Evolutionary conservation across 2,329 filamentous ascomycete genomes (phyloP).

Genomic region (Trichoderma harzianum): DNA sequence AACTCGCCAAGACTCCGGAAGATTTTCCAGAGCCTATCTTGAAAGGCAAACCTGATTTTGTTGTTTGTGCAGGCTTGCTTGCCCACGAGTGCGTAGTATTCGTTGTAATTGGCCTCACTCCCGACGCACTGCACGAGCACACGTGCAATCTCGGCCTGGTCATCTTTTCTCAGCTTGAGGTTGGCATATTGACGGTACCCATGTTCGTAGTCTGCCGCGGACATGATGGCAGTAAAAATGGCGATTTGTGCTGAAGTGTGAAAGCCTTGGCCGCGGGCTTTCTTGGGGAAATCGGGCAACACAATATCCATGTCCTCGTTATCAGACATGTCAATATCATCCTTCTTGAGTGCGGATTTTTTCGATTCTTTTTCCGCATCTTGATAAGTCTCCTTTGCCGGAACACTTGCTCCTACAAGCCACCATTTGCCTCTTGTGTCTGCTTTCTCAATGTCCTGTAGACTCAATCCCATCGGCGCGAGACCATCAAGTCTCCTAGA

Average conservation of each 20-base stretch:
- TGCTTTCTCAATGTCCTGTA: constrained; percentile 77
- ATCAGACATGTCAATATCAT: constrained; percentile 31
- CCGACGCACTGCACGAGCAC: constrained; percentile 86
- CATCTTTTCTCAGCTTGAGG: constrained; percentile 78
- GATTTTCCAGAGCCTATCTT: constrained; percentile 80
- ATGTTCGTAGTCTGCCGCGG: constrained; percentile 77
- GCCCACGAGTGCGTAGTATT: constrained; percentile 87
- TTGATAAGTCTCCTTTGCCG: constrained; percentile 33
- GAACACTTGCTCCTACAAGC: constrained; percentile 94
- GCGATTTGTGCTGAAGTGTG: constrained; percentile 81
- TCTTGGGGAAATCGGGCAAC: constrained; percentile 64
- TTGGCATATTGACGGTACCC: constrained; percentile 77
- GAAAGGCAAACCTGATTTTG: constrained; percentile 77
- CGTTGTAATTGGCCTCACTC: constrained; percentile 81
- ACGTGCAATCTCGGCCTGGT: constrained; percentile 80
- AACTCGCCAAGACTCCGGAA: constrained; percentile 84
- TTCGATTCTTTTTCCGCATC: constrained; percentile 20
- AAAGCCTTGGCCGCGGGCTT: constrained; percentile 81
- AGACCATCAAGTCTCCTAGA: constrained; percentile 62
- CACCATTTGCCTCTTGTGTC: constrained; percentile 96
- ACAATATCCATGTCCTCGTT: constrained; percentile 44
- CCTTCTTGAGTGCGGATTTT: constrained; percentile 23
- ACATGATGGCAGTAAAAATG: constrained; percentile 92
- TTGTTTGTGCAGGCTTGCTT: constrained; percentile 72
- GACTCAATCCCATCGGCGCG: constrained; percentile 76